Percentiles rank a stretch among this genome's conserved stretches.
phyloP scores from a whole-genome alignment of 2,329 filamentous ascomycete genomes.

The Alternaria sp. region DNA sequence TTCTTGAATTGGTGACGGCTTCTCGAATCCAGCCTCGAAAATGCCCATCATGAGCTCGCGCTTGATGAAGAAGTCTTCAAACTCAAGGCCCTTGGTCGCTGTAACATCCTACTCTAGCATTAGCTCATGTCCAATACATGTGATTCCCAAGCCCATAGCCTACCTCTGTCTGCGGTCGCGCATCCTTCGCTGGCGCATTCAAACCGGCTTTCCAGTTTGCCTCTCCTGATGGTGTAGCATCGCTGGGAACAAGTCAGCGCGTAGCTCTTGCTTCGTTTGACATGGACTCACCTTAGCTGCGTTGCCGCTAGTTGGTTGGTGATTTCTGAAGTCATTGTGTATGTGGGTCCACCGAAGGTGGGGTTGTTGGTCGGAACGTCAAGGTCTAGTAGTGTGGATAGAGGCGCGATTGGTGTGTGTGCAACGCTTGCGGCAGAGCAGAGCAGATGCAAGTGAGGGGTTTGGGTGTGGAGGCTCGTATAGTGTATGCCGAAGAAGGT shows the following conservation, averaged over 20 bases:
- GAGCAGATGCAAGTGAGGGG: constrained; percentile 26
- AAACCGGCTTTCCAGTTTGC: constrained; percentile 78
- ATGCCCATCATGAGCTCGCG: constrained; percentile 98
- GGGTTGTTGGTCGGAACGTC: constrained; percentile 22
- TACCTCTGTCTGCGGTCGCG: constrained; percentile 82
- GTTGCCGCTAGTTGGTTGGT: constrained; percentile 65
- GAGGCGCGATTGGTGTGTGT: constrained; percentile 18
- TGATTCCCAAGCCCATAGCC: constrained; percentile 14
- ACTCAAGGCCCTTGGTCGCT: constrained; percentile 95
- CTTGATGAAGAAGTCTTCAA: constrained; percentile 96
- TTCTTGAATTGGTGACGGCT: constrained; percentile 98
- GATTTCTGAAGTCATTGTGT: constrained; percentile 57
- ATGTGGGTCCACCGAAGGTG: constrained; percentile 32
- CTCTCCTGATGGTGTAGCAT: constrained; percentile 54
- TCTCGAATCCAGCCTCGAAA: constrained; percentile 98
- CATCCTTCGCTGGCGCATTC: constrained; percentile 76
- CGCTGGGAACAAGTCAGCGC: constrained; percentile 47
- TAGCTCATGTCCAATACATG: not conserved
- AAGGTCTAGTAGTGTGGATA: constrained; percentile 13
- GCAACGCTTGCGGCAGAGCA: constrained; percentile 27
- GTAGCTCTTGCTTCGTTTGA: not conserved
- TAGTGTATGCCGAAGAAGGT: constrained; percentile 13
- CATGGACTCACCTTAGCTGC: constrained; percentile 53
- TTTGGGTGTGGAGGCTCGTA: constrained; percentile 18
- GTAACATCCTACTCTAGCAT: constrained; percentile 81